These are phyloP conservation scores for Gastrolobium bilobum DNA, from an alignment of 306 rosid species.

Conservation along the genomic window DNA sequence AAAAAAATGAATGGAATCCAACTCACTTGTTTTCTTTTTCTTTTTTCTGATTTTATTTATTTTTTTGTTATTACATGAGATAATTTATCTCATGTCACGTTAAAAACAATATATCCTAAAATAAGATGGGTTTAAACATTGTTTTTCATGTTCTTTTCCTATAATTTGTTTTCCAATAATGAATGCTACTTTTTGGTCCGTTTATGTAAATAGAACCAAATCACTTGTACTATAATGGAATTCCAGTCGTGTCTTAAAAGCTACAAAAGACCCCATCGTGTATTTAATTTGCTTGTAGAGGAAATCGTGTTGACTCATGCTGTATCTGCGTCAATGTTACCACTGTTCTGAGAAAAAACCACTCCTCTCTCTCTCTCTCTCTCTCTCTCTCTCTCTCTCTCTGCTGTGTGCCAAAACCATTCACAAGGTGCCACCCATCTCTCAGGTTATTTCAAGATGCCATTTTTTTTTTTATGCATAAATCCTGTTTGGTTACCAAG, in stretches of 20 bases:
- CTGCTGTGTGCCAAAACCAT: slow-evolving; percentile 50
- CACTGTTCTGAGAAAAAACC: slow-evolving; percentile 37
- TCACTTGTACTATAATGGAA: slow-evolving; percentile 53
- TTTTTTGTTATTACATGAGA: no score
- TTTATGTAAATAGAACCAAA: slow-evolving; percentile 49
- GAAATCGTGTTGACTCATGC: slow-evolving; percentile 73
- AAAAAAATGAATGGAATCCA: no score
- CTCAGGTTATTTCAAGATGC: slow-evolving; percentile 45
- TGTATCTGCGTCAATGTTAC: slow-evolving; percentile 63
- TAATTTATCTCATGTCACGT: no score
- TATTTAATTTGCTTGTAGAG: slow-evolving; percentile 54
- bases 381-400: slow-evolving; percentile 36
- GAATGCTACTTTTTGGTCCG: background rate
- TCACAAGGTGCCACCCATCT: slow-evolving; percentile 47
- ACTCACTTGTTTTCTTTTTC: no score
- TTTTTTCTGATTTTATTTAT: no score
- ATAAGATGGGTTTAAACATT: no score
- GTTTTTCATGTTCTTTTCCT: background rate
- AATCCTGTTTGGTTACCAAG: slow-evolving; percentile 57
- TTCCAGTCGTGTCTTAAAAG: slow-evolving; percentile 54
- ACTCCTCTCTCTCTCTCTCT: slow-evolving; percentile 34
- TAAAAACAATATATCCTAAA: no score
- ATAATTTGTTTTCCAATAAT: background rate
- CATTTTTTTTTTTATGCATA: slow-evolving; percentile 36
- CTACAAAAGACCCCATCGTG: slow-evolving; percentile 73